Percentiles rank a stretch among this genome's conserved stretches.
phyloP scores from a whole-genome alignment of 352 stramenopile genomes.

The Phytophthora idaei region DNA sequence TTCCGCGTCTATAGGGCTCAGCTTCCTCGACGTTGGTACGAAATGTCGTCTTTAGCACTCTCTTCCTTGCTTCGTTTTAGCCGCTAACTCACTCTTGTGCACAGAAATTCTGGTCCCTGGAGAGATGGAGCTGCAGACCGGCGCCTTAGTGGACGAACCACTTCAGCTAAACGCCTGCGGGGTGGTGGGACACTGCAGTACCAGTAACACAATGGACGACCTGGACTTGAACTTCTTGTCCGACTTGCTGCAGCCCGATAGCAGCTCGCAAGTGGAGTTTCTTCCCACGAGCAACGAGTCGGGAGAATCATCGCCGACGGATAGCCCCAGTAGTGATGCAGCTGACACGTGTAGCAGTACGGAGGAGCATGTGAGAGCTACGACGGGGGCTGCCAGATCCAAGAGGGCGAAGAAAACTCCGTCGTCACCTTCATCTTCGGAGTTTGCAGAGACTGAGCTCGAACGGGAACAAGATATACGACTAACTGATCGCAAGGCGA shows the following conservation, averaged over 20 bases:
- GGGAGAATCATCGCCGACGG: constrained; percentile 2
- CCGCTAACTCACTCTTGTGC: not conserved
- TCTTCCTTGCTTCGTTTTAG: constrained; percentile 1
- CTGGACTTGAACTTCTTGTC: constrained; percentile 38
- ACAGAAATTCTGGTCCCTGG: constrained; percentile 23
- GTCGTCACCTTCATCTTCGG: constrained; percentile 10
- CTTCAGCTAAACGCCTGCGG: constrained; percentile 23
- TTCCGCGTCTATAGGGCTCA: not conserved
- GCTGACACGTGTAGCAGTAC: constrained; percentile 8
- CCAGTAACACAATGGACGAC: constrained; percentile 18
- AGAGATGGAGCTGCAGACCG: constrained; percentile 25
- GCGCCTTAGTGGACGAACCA: constrained; percentile 6
- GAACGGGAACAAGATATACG: constrained; percentile 18
- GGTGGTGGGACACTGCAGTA: not conserved
- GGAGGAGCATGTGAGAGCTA: not conserved
- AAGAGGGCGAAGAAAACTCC: constrained; percentile 20
- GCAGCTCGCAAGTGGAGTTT: constrained; percentile 2
- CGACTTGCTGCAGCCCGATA: constrained; percentile 24
- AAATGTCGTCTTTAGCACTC: not conserved
- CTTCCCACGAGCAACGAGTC: not conserved
- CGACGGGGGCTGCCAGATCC: not conserved
- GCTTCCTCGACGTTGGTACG: constrained; percentile 20
- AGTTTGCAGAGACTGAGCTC: constrained; percentile 10
- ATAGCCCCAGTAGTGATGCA: constrained; percentile 12
- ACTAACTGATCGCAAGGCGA: constrained; percentile 38